These are phyloP conservation scores for Alternaria postmessia DNA, from an alignment of 2,329 filamentous ascomycete species.

Conservation along the genomic window DNA sequence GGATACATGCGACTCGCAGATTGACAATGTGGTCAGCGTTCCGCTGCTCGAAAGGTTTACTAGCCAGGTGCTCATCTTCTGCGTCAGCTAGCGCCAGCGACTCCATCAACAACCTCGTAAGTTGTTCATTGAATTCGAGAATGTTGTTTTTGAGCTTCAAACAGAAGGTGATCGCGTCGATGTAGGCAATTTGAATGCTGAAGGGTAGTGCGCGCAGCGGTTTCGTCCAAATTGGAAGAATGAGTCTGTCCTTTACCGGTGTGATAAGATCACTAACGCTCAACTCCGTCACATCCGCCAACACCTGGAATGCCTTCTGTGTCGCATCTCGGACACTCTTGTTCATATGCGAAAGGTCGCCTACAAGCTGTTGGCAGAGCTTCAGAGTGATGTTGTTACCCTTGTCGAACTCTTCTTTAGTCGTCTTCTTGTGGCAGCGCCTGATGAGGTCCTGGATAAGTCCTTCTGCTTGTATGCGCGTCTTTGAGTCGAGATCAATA, in stretches of 20 bases:
- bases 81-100: constrained; percentile 93
- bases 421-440: constrained; percentile 78
- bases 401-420: constrained; percentile 79
- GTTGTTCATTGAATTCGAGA: constrained; percentile 87
- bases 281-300: constrained; percentile 78
- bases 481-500: constrained; percentile 88
- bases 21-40: constrained; percentile 96
- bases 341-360: constrained; percentile 94
- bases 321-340: constrained; percentile 90
- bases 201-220: constrained; percentile 92
- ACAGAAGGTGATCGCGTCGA: constrained; percentile 96
- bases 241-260: constrained; percentile 86
- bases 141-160: constrained; percentile 88
- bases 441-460: constrained; percentile 82
- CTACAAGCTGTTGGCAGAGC: constrained; percentile 84
- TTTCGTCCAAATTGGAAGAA: constrained; percentile 95
- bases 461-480: constrained; percentile 80
- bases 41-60: constrained; percentile 84
- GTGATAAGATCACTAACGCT: constrained; percentile 88
- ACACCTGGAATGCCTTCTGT: constrained; percentile 78
- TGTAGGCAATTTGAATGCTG: constrained; percentile 94
- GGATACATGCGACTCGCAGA: constrained; percentile 90
- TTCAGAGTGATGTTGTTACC: constrained; percentile 73
- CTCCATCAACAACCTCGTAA: constrained; percentile 91
- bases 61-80: constrained; percentile 89